phyloP scores from a whole-genome alignment of 345 rosid genomes.

The Moringa oleifera region DNA sequence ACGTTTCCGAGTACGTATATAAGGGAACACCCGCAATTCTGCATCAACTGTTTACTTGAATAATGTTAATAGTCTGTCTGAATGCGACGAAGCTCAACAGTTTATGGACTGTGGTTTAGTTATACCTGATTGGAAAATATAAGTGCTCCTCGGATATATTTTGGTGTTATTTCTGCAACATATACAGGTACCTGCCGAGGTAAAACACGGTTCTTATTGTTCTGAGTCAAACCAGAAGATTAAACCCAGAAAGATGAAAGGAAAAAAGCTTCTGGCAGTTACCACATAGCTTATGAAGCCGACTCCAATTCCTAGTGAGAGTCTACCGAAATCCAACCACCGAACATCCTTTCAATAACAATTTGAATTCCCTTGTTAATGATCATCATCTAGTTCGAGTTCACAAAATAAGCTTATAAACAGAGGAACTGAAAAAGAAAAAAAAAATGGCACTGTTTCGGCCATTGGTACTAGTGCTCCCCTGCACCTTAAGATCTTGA shows the following conservation, averaged over 20 bases:
- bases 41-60: slow-evolving; percentile 30
- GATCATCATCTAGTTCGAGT: too few relatives aligned
- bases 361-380: too few relatives aligned
- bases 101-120: not conserved
- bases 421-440: too few relatives aligned
- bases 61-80: too few relatives aligned
- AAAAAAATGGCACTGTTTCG: too few relatives aligned
- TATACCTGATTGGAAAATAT: slow-evolving; percentile 24
- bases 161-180: slow-evolving; percentile 42
- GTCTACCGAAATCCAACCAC: slow-evolving; percentile 22
- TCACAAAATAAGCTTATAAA: too few relatives aligned
- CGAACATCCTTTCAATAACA: too few relatives aligned
- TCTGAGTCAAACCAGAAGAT: not conserved
- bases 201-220: not conserved
- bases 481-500: too few relatives aligned
- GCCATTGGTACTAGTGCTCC: too few relatives aligned
- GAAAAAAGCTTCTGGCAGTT: not conserved
- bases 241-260: not conserved
- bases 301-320: slow-evolving; percentile 28
- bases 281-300: slow-evolving; percentile 35
- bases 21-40: slow-evolving; percentile 29
- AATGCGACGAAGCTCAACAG: not conserved
- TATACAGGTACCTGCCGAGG: slow-evolving; percentile 35
- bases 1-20: slow-evolving; percentile 37
- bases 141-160: slow-evolving; percentile 32